Conservation (phyloP, 169 alveolate species). For the Plasmodium knowlesi region DNA sequence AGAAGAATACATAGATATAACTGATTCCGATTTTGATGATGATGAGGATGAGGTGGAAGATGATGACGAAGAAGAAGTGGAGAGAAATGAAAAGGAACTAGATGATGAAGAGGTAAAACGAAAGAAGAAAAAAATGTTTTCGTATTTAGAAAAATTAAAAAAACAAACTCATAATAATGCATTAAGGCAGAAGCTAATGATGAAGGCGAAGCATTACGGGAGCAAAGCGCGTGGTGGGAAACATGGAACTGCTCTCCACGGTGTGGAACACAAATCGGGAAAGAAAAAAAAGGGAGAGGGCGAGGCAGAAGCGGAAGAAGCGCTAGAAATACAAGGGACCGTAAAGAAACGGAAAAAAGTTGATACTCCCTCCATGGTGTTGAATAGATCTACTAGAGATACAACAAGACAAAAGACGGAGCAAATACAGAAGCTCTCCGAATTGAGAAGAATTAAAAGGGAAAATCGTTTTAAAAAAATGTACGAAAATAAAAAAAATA, state of each 20-base stretch:
- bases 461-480: slow-evolving; percentile 70
- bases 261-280: not conserved
- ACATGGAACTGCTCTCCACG: not conserved
- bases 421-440: slow-evolving; percentile 53
- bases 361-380: slow-evolving; percentile 8
- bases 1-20: slow-evolving; percentile 84
- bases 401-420: slow-evolving; percentile 71
- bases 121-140: slow-evolving; percentile 38
- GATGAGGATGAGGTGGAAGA: slow-evolving; percentile 76
- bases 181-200: slow-evolving; percentile 35
- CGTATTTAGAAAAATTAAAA: slow-evolving; percentile 57
- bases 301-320: not conserved
- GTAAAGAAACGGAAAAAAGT: slow-evolving; percentile 17
- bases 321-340: slow-evolving; percentile 5
- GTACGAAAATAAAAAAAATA: slow-evolving; percentile 40
- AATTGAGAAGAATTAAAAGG: slow-evolving; percentile 73
- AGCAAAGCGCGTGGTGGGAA: not conserved
- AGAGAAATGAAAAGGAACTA: slow-evolving; percentile 2
- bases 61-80: slow-evolving; percentile 68
- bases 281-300: not conserved
- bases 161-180: slow-evolving; percentile 28
- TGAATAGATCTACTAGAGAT: slow-evolving; percentile 67
- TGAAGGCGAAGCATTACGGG: slow-evolving; percentile 19
- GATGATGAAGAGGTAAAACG: slow-evolving; percentile 34
- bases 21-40: slow-evolving; percentile 89